These are phyloP conservation scores for Mortierella sp. DNA, from an alignment of 371 early-diverging fungal genomes.

Conservation along the genomic window DNA sequence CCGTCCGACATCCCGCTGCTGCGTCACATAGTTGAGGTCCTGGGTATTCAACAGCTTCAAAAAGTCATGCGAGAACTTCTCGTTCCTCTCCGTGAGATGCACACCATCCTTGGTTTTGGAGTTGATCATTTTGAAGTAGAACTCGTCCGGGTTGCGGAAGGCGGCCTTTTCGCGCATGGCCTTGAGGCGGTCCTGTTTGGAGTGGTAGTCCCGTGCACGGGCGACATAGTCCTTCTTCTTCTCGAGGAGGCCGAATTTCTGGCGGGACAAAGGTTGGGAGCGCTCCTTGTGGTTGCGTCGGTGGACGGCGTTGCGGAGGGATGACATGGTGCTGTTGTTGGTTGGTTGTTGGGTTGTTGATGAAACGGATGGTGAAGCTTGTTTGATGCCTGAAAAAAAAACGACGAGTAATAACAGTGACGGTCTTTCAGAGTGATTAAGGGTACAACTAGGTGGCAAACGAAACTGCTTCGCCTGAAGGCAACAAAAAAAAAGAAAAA, in stretches of 20 bases:
- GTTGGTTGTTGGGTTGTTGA: not conserved
- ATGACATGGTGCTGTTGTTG: conserved; percentile 62
- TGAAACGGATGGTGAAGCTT: not conserved
- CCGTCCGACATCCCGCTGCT: conserved; percentile 84
- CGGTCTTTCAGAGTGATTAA: conserved; percentile 10
- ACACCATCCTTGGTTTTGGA: conserved; percentile 86
- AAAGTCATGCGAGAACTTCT: conserved; percentile 81
- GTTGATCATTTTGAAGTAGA: conserved; percentile 97
- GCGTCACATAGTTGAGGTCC: conserved; percentile 88
- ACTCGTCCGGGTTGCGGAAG: conserved; percentile 95
- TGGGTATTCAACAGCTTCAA: conserved; percentile 91
- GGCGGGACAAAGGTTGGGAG: conserved; percentile 81
- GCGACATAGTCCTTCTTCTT: conserved; percentile 98
- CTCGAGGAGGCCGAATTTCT: conserved; percentile 88
- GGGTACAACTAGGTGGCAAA: not conserved
- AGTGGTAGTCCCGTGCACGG: conserved; percentile 93
- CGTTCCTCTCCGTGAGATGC: conserved; percentile 81
- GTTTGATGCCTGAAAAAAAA: not conserved
- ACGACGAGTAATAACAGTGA: conserved; percentile 13
- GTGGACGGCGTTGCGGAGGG: conserved; percentile 86
- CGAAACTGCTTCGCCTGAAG: not conserved
- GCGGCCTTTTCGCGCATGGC: conserved; percentile 89
- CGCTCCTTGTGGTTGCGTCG: conserved; percentile 95
- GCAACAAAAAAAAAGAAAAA: not conserved
- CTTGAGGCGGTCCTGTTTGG: conserved; percentile 87